phyloP scores from a whole-genome alignment of 2,329 filamentous ascomycete species.

The Nemania abortiva region DNA sequence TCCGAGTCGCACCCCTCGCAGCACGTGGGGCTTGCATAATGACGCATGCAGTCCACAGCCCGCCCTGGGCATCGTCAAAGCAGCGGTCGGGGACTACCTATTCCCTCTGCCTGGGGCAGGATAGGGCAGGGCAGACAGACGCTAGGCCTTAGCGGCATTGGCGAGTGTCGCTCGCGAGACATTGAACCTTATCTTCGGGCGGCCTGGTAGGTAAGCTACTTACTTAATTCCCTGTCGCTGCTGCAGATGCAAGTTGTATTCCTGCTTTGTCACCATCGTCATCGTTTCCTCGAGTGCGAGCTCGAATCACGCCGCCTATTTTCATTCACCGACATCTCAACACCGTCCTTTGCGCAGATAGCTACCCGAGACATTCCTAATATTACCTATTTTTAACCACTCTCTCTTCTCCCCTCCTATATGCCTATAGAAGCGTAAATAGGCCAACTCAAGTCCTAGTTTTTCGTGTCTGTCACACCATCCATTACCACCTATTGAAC shows the following conservation, averaged over 20 bases:
- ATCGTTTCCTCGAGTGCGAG: slow-evolving; percentile 7
- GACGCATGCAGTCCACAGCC: slow-evolving; percentile 32
- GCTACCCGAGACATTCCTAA: not conserved
- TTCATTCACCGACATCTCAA: slow-evolving; percentile 27
- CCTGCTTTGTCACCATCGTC: slow-evolving; percentile 21
- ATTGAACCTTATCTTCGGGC: slow-evolving; percentile 3
- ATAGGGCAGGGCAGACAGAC: not conserved
- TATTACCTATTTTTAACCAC: not conserved
- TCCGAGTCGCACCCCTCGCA: slow-evolving; percentile 4
- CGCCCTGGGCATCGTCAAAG: slow-evolving; percentile 29
- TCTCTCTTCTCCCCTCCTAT: not conserved
- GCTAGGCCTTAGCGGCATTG: slow-evolving; percentile 2
- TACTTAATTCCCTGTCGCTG: slow-evolving; percentile 1
- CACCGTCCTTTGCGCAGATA: not conserved
- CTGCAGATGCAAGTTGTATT: slow-evolving; percentile 1
- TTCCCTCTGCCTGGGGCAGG: no score
- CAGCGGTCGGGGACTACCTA: slow-evolving; percentile 30
- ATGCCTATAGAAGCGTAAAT: slow-evolving; percentile 1
- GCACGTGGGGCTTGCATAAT: slow-evolving; percentile 40
- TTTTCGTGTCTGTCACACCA: not conserved
- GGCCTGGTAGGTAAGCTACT: not conserved
- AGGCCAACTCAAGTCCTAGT: not conserved
- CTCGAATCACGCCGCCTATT: slow-evolving; percentile 3
- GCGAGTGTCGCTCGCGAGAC: slow-evolving; percentile 4
- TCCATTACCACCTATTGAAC: not conserved